Base-by-base conservation (phyloP, 1,139 yeast species). In the Magnusiomyces tetraspermus region DNA sequence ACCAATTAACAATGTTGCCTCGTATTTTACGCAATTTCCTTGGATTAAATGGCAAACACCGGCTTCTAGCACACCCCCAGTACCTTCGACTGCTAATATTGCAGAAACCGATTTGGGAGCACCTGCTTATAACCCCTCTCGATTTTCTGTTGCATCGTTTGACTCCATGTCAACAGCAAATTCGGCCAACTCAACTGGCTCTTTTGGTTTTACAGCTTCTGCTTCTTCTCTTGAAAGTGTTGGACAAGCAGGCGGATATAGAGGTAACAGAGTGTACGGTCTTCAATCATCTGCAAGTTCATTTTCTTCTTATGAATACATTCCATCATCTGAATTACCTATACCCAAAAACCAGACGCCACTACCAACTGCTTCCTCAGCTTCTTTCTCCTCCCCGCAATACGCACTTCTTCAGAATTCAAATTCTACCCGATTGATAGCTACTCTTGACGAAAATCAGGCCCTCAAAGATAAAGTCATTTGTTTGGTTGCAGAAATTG, bases 401-500 rank as follows among this genome's bases (percentile, higher is more conserved):
- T 8, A 28, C 11, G 19, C 50, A 19, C 28, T 33, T 3, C 11
- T 26, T 10, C 42, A 23, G 10, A 38, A 48, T 6, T 26, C 53
- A 17, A 26, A 40, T 19, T 46, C 53, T 13, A 48, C 41, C 13
- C 43, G 41, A 36, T 22, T 49, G 6, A 43, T 37, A n/a, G 45
- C 23, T 17, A 42, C 47, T 17, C 8, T 46, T 8, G 42, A 44
- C 5, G 56, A 54, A 23, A 46, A 43, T 21, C 54, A 49, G 33
- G 31, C 24, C 17, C 52, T 54, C 19, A 38, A 46, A n/a, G 56
- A 54, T 24, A 51, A 50, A 38, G 54, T 51, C 23, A 51, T 54
- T 1, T 30, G 51, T 3, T 28, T 54, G 13, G 38, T 50, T 3
- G 54, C 56, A 1, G 56, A 54, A 28, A 50, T 54, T 19, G 70